Percentiles rank a stretch among this genome's conserved stretches.
Conservation (phyloP, 2,329 filamentous ascomycete species). For the Scopulariopsis brevicaulis region DNA sequence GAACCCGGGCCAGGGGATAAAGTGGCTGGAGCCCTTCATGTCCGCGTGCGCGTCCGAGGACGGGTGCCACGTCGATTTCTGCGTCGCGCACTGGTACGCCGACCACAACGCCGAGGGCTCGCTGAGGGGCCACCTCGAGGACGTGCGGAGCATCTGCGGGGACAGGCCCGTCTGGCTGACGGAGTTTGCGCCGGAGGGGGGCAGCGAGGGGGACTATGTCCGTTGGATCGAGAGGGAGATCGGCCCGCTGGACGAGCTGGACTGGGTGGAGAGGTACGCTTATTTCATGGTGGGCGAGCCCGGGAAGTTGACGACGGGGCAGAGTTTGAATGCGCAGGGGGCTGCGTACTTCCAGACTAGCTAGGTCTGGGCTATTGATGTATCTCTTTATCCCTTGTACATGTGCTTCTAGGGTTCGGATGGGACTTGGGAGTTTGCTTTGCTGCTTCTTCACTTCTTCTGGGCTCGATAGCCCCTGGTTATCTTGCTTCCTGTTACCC, state of each 20-base stretch:
- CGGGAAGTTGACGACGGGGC: not conserved
- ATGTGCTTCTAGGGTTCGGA: not conserved
- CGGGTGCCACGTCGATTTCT: conserved; percentile 45
- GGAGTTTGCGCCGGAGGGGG: conserved; percentile 47
- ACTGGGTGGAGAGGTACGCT: conserved; percentile 42
- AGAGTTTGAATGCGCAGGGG: conserved; percentile 14
- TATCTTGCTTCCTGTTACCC: not conserved
- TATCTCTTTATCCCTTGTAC: not conserved
- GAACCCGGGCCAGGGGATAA: conserved; percentile 34
- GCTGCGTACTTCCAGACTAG: conserved; percentile 31
- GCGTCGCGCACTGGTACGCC: conserved; percentile 55
- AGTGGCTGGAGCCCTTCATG: conserved; percentile 44
- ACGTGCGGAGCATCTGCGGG: conserved; percentile 31
- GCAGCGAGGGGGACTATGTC: conserved; percentile 17
- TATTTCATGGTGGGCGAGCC: conserved; percentile 34
- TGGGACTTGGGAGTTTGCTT: not conserved
- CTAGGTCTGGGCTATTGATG: not conserved
- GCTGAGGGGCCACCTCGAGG: conserved; percentile 42
- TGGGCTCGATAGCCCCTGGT: not conserved
- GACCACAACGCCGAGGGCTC: conserved; percentile 27
- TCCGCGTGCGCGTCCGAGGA: conserved; percentile 32
- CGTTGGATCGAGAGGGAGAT: conserved; percentile 38
- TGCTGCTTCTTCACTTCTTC: not conserved
- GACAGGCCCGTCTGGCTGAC: conserved; percentile 49
- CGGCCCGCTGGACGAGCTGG: conserved; percentile 31